Base-by-base conservation (phyloP, 495 filamentous ascomycete species). In the Lophium mytilinum region DNA sequence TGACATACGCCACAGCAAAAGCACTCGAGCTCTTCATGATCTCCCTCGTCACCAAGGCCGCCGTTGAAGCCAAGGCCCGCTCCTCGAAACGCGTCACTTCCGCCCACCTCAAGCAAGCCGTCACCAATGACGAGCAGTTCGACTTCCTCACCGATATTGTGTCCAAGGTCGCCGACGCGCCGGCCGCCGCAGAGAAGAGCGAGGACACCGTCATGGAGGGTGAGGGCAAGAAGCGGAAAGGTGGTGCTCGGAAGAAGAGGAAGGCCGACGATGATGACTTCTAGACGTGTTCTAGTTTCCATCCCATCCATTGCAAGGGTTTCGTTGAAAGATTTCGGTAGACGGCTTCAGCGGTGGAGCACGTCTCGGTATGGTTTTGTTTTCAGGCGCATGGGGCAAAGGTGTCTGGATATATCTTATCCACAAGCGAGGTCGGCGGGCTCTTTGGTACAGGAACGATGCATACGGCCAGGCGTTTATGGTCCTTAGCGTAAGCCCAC, bases 11-110 rank as follows among this genome's bases (percentile, higher is more conserved):
- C 35, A 35, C 55, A 70, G 81, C 80, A 61, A 96, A 97, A 73
- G 93, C 93, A 19, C 76, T 98, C 3, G 93, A 98, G 74, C 78
- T 98, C 15, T 98, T 98, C 70, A 97, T 97, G 91, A 90, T 96
- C 61, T 82, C 83, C 36, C 79, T 99, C 46, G 90, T 96, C 46
- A 86, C 83, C 35, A 90, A 89, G 71, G 86, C 91, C 42, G 88
- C 91, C 19, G 80, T 85, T 36, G 85, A 91, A 65, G 92, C 92
- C 46, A 84, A 82, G 45, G 82, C 84, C 53, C 86, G 85, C 62
- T 85, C 83, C 64, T 89, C 86, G 3, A 96, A 95, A 73, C 85
- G 90, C 58, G 87, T 98, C 62, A 91, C 88, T 7, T 87, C 89
- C 0, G 81, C 81, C 34, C 94, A 97, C 76, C 76, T 98, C 42